Base-by-base conservation (phyloP, 257 asterid species). In the Handroanthus guayacan region DNA sequence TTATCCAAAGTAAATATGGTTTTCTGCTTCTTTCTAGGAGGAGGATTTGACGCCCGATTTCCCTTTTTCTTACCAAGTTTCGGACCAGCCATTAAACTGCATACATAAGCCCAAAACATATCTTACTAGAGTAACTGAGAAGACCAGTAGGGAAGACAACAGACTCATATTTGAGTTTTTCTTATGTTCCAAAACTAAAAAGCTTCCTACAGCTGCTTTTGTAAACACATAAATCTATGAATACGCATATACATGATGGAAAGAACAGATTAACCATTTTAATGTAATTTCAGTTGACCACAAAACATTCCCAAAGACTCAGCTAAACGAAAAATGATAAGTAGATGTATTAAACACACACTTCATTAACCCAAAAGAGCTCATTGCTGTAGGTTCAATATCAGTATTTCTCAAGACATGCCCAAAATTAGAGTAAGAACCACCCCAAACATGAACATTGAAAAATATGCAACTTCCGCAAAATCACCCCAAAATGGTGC, bases 21-120 rank as follows among this genome's bases (percentile, higher is more conserved):
- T 77, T 92, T 92, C 68, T 85, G 96, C 87, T 89, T 91, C 91
- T 91, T 89, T 67, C 50, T 84, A 9, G 90, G 87, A 47, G 87
- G 86, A 69, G 80, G 72, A 68, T 78, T 84, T 37, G 18, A 67
- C 0, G 81, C 60, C 62, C 44, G 78, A 9, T 61, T 57, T 3
- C 87, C 82, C 82, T 75, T 85, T 67, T 78, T 81, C 79, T 75
- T 86, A 62, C 76, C 76, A 44, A 82, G 54, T 68, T 80, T 81
- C n/a, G 85, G 84, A 73, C 85, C 97, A 58, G 84, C 94, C 97
- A 91, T 91, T 71, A 14, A 79, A 68, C 90, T 88, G 79, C 52
- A 60, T 18, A 43, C 63, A 67, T 10, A 75, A 63, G 17, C 43
- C 71, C 41, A 58, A 36, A 60, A 38, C 55, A 58, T 72, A 50